phyloP scores from a whole-genome alignment of 495 filamentous ascomycete species.

The Aspergillus panamensis region DNA sequence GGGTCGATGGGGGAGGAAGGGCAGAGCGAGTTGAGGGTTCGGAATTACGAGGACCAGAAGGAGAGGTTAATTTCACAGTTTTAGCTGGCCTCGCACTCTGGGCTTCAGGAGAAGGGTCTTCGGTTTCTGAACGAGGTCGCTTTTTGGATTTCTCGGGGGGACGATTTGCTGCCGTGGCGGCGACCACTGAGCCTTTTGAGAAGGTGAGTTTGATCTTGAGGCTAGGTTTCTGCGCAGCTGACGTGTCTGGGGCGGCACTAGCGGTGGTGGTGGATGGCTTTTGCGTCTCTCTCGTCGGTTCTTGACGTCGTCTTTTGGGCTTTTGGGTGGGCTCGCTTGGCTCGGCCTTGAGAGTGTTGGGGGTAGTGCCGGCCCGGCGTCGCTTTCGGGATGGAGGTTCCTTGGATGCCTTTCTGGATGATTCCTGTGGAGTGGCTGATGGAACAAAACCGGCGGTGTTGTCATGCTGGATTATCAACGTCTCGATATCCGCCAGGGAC shows the following conservation, averaged over 20 bases:
- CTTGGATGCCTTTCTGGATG: neutral
- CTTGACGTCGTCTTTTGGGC: conserved; percentile 18
- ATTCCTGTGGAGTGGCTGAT: neutral
- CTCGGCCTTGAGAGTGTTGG: neutral
- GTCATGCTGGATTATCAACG: conserved; percentile 18
- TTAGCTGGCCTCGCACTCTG: conserved; percentile 10
- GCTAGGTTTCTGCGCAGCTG: conserved; percentile 6
- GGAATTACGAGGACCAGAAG: neutral
- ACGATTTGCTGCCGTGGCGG: neutral
- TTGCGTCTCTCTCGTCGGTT: neutral
- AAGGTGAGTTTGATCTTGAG: conserved; percentile 12
- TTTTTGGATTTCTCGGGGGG: conserved; percentile 13
- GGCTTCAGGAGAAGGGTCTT: conserved; percentile 4
- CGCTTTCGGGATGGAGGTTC: conserved; percentile 18
- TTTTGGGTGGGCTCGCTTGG: conserved; percentile 1
- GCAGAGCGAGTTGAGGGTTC: neutral
- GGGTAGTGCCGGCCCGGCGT: conserved; percentile 11
- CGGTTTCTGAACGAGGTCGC: conserved; percentile 19
- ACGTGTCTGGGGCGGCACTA: neutral
- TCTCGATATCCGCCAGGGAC: conserved; percentile 15
- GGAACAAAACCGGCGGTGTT: neutral
- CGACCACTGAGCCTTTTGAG: neutral
- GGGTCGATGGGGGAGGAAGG: conserved; percentile 1
- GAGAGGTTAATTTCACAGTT: conserved; percentile 1
- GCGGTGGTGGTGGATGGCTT: neutral